Percentiles rank a stretch among this genome's conserved stretches.
phyloP scores from a whole-genome alignment of 805 yeast species.

The Saccharomycopsis sp. region DNA sequence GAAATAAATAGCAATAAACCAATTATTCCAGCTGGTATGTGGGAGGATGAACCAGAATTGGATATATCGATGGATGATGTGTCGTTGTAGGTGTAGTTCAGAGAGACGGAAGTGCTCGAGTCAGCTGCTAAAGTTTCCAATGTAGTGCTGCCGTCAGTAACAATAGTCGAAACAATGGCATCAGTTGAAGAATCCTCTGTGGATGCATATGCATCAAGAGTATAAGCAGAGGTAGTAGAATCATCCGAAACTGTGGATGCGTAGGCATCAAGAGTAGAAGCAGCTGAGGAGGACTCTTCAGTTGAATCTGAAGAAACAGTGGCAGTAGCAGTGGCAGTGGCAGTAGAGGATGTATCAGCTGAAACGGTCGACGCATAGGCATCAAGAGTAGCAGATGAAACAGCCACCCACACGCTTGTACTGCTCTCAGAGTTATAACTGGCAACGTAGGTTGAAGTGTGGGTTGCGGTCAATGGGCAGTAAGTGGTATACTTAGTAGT shows the following conservation, averaged over 20 bases:
- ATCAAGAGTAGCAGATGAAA: neutral
- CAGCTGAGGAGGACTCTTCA: neutral
- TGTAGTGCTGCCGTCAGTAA: neutral
- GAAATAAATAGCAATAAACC: neutral
- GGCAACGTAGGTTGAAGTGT: constrained; percentile 24
- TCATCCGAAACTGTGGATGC: constrained; percentile 5
- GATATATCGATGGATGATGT: constrained; percentile 6
- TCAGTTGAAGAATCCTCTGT: neutral
- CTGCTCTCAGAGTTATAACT: neutral
- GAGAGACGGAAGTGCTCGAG: constrained; percentile 6
- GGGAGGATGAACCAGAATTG: constrained; percentile 16
- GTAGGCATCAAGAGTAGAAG: constrained; percentile 10
- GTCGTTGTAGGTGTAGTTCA: constrained; percentile 20
- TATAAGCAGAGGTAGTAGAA: neutral
- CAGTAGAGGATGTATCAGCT: neutral
- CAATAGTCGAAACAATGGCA: neutral
- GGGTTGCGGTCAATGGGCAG: constrained; percentile 24
- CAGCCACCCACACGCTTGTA: neutral
- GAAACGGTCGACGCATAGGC: neutral
- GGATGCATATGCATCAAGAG: neutral
- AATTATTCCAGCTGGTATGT: constrained; percentile 16
- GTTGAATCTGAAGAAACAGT: neutral
- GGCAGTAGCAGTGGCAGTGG: neutral
- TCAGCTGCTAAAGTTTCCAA: neutral
- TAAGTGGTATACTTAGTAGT: constrained; percentile 24